Conservation (phyloP, 176 grass and related monocot species). For the Raddia distichophylla region DNA sequence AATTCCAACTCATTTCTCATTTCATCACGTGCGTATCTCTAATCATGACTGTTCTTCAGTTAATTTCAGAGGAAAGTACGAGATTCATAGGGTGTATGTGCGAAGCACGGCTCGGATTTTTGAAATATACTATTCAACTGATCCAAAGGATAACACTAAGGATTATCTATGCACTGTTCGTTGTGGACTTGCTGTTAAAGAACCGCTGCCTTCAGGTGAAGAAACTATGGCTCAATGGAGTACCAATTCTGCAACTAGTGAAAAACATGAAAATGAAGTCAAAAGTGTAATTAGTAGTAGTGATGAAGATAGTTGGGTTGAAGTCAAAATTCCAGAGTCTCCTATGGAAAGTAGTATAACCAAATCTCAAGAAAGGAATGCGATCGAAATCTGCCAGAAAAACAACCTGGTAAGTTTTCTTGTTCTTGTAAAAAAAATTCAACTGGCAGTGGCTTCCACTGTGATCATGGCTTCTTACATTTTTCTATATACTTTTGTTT, state of each 20-base stretch:
- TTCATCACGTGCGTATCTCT: conserved; percentile 23
- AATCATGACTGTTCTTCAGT: conserved; percentile 56
- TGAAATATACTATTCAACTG: conserved; percentile 84
- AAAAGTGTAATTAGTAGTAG: conserved; percentile 48
- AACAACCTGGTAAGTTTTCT: conserved; percentile 54
- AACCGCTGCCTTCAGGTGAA: conserved; percentile 34
- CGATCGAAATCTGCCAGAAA: conserved; percentile 33
- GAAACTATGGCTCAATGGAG: conserved; percentile 48
- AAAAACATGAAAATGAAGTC: conserved; percentile 50
- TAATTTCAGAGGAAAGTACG: conserved; percentile 59
- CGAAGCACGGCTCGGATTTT: conserved; percentile 75
- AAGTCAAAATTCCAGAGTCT: conserved; percentile 67
- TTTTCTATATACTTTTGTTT: conserved; percentile 39
- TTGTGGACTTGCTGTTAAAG: conserved; percentile 63
- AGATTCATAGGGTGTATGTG: conserved; percentile 83
- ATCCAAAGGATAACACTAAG: conserved; percentile 42
- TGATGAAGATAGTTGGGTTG: conserved; percentile 88
- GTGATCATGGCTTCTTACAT: conserved; percentile 25
- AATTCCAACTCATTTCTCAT: conserved; percentile 22
- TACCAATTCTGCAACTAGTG: conserved; percentile 32
- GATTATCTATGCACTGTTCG: conserved; percentile 88
- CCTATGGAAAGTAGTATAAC: conserved; percentile 27
- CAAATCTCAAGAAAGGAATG: conserved; percentile 44
- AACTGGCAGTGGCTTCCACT: conserved; percentile 5
- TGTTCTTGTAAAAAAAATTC: conserved; percentile 16